A percentile compares a stretch with the other conserved stretches of the same genome.
These are phyloP conservation scores for Colletotrichum endophyticum DNA, from an alignment of 2,329 filamentous ascomycete genomes.

Conservation along the genomic window DNA sequence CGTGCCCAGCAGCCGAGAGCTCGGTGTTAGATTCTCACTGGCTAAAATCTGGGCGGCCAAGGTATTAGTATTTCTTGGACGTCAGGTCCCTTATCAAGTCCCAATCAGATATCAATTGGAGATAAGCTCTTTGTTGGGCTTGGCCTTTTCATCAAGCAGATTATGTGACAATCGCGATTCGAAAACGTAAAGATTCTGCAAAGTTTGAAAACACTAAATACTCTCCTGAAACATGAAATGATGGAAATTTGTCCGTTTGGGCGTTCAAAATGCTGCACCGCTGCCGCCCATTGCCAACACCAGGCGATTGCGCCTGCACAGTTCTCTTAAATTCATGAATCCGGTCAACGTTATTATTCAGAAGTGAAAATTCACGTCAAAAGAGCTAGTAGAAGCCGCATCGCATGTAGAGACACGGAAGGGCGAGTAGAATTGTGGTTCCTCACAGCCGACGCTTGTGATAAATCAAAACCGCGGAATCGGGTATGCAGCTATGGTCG, in stretches of 20 bases:
- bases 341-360: rapidly evolving
- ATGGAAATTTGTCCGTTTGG: not conserved
- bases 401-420: not conserved
- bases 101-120: not conserved
- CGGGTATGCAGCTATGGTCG: not conserved
- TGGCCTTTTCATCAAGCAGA: not conserved
- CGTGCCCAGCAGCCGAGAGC: not conserved
- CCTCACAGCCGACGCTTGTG: not conserved
- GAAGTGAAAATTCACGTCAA: not conserved
- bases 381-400: not conserved
- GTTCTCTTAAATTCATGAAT: not conserved
- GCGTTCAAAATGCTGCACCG: not conserved
- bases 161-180: not conserved
- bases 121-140: not conserved
- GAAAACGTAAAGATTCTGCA: not conserved
- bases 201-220: not conserved
- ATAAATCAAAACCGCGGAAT: not conserved
- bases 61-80: conserved; percentile 5
- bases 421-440: rapidly evolving
- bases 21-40: not conserved
- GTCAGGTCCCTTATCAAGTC: conserved; percentile 9
- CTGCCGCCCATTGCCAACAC: not conserved
- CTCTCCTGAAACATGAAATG: not conserved
- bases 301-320: no score
- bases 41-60: not conserved